These are phyloP conservation scores for Gaultheria prostrata DNA, from an alignment of 148 eudicot genomes.

Conservation along the genomic window DNA sequence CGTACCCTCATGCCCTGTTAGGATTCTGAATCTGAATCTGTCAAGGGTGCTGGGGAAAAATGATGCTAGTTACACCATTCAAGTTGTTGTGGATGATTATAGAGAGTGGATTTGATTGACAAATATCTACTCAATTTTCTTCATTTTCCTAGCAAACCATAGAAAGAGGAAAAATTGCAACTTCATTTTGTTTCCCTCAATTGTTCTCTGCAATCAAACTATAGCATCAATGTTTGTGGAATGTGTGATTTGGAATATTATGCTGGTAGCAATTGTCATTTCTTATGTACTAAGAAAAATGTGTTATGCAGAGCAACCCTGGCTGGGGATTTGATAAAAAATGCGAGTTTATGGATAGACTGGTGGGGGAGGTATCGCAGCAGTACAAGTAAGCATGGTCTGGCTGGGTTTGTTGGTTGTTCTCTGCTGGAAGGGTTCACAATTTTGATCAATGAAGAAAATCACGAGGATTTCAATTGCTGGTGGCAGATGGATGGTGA, in stretches of 20 bases:
- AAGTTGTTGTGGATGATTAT: background rate
- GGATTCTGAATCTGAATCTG: background rate
- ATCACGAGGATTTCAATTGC: background rate
- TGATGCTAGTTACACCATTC: background rate
- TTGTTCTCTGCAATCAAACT: background rate
- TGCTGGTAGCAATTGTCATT: background rate
- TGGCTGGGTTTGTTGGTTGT: background rate
- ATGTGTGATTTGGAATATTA: background rate
- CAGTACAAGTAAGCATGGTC: slow-evolving; percentile 49
- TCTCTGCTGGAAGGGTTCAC: background rate
- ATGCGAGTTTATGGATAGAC: slow-evolving; percentile 84
- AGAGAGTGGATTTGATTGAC: background rate
- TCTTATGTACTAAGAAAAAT: background rate
- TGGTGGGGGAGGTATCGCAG: slow-evolving; percentile 59
- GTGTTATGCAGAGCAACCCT: slow-evolving; percentile 81
- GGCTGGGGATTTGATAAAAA: slow-evolving; percentile 95
- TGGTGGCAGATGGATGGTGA: background rate
- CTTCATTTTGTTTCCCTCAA: background rate
- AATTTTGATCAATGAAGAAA: background rate
- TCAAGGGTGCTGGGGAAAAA: background rate
- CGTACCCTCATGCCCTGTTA: background rate
- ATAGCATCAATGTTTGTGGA: background rate
- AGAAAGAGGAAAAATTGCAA: background rate
- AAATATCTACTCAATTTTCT: background rate
- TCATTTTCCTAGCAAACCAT: background rate